Evolutionary conservation across 2,329 filamentous ascomycete genomes (phyloP), one percentile per base, ranked within the genome.

Genomic region (Alternaria sp.): DNA sequence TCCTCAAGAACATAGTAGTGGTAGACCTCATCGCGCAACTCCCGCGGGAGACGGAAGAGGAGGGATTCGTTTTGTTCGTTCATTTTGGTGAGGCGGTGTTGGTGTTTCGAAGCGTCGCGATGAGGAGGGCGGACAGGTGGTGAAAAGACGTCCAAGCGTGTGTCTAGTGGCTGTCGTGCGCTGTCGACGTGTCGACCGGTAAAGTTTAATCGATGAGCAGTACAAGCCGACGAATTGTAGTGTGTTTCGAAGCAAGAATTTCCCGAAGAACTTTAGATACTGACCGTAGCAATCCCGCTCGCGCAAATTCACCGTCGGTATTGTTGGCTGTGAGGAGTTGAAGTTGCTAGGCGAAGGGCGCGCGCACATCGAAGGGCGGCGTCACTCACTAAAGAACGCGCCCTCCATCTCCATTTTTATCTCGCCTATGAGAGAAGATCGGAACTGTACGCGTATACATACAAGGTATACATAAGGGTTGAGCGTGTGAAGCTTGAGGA

Each of bases 1-100:
- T 45, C 43, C 17, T 49, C 44, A 26, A 7, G 11, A 4, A 49
- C 17, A 17, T 49, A 49, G 17, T 57, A 36, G 28, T 25, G 12
- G 30, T 57, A 57, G 7, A 57, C 6, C 26, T 57, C 54, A 49
- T 57, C 44, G 12, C 54, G 54, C 26, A 57, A 11, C 28, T 57
- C 54, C 4, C 45, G 54, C 13, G 54, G 54, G 28, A 57, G 45
- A 21, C 54, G 44, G 44, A 49, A 57, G 28, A 57, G 30, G 2
- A 25, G 17, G 8, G 44, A 57, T n/a, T 47, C 11, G 13, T 57
- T 25, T 17, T 57, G 54, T 7, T 57, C 26, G 36, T 40, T 40
- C 36, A 40, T 40, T 17, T 17, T 40, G 36, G 3, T 40, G 36
- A 40, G 36, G 36, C 36, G 36, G n/a, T 40, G 36, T 17, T 40